phyloP scores from a whole-genome alignment of 169 alveolate genomes.

The Cryptosporidium tyzzeri region DNA sequence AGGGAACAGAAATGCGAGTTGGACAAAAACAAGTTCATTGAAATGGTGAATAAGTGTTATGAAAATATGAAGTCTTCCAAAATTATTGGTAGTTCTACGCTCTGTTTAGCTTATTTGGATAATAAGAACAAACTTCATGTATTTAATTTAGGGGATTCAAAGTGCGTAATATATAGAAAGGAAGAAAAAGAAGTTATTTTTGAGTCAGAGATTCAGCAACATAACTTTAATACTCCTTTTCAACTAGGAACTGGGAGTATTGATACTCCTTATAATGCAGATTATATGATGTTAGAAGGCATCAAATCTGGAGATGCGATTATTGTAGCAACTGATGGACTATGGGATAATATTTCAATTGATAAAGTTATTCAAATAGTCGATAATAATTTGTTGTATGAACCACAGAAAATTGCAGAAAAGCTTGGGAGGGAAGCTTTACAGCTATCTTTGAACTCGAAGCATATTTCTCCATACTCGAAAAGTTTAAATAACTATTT shows the following conservation, averaged over 20 bases:
- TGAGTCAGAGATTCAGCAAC: constrained; percentile 52
- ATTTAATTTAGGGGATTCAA: constrained; percentile 58
- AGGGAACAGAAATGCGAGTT: background rate
- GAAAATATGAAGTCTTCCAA: constrained; percentile 29
- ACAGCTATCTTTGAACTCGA: constrained; percentile 4
- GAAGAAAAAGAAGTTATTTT: constrained; percentile 18
- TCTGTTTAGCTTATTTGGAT: constrained; percentile 22
- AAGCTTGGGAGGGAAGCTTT: constrained; percentile 45
- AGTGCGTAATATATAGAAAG: constrained; percentile 43
- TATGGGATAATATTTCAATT: constrained; percentile 47
- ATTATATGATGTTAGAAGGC: constrained; percentile 9
- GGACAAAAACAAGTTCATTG: constrained; percentile 5
- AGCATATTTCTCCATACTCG: constrained; percentile 41
- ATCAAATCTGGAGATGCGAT: constrained; percentile 36
- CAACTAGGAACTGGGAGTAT: constrained; percentile 61
- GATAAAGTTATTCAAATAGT: constrained; percentile 29
- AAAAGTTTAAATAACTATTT: constrained; percentile 4
- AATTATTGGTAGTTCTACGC: constrained; percentile 62
- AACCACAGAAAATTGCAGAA: constrained; percentile 66
- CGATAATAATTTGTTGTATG: background rate
- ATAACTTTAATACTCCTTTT: constrained; percentile 54
- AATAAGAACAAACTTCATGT: constrained; percentile 24
- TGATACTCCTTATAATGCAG: constrained; percentile 50
- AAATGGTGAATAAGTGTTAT: constrained; percentile 20
- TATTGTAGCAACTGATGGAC: constrained; percentile 65